Evolutionary conservation across 2,329 filamentous ascomycete species (phyloP).

Genomic region (Penicillium psychrosexuale): DNA sequence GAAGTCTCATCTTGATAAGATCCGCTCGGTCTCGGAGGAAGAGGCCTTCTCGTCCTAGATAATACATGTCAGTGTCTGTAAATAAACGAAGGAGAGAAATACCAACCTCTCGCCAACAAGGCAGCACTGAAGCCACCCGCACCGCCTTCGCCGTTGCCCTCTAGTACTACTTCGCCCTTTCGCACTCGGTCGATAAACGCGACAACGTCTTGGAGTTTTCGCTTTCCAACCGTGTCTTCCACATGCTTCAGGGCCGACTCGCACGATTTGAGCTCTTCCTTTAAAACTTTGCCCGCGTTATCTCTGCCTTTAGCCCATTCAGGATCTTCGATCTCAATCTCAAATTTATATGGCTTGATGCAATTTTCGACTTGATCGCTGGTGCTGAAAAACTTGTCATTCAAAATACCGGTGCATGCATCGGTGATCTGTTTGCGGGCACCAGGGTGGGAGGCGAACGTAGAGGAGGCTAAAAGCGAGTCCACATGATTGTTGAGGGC

Average conservation of each 20-base stretch:
- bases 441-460: slow-evolving; percentile 86
- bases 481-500: slow-evolving; percentile 85
- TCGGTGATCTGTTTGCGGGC: slow-evolving; percentile 90
- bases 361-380: slow-evolving; percentile 98
- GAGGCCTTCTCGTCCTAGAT: slow-evolving; percentile 77
- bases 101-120: slow-evolving; percentile 73
- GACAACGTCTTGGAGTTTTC: slow-evolving; percentile 87
- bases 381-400: slow-evolving; percentile 93
- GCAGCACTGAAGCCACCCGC: slow-evolving; percentile 91
- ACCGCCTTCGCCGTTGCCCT: slow-evolving; percentile 77
- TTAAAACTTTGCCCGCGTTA: slow-evolving; percentile 75
- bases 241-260: slow-evolving; percentile 73
- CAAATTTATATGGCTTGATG: slow-evolving; percentile 98
- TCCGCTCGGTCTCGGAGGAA: slow-evolving; percentile 91
- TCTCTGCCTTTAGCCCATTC: slow-evolving; percentile 87
- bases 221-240: slow-evolving; percentile 72
- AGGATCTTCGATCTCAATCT: slow-evolving; percentile 87
- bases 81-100: slow-evolving; percentile 6
- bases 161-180: slow-evolving; percentile 78
- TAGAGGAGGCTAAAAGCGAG: slow-evolving; percentile 71
- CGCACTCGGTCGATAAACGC: slow-evolving; percentile 85
- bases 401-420: slow-evolving; percentile 82
- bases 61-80: background rate
- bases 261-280: slow-evolving; percentile 80
- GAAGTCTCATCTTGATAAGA: slow-evolving; percentile 83